Base-by-base conservation (phyloP, 2,329 filamentous ascomycete genomes). In the Scopulariopsis brevicaulis region DNA sequence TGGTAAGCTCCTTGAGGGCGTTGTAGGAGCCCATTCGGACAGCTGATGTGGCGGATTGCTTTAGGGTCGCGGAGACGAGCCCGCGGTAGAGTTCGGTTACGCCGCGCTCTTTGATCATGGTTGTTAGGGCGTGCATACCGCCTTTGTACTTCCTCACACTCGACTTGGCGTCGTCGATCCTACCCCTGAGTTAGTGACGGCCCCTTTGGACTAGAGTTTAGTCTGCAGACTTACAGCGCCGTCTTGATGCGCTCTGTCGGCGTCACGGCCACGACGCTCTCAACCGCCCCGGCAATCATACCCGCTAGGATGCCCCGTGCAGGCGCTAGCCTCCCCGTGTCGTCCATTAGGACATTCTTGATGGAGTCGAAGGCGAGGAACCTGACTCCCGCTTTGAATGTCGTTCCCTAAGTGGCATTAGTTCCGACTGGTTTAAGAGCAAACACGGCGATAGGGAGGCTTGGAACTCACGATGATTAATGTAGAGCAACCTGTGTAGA, bases 161-260 rank as follows among this genome's bases (percentile, higher is more conserved):
- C 25, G 65, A 65, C 56, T 68, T 67, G 5, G 70, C 68, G 54
- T 73, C 71, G 40, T 73, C 71, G 55, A 73, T 73, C 1, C 67
- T 69, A 48, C 5, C 5, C 20, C 46, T 3, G 20, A 15, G 20
- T n/a, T 32, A 53, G 37, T 55, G 46, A 48, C 35, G 14, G 48
- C 10, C 20, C 40, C 15, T 12, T 32, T 1, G 1, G 28, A 32
- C 4, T 32, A 24, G 1, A 22, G 5, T 1, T 6, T 6, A 7
- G 14, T n/a, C 46, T 50, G 22, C 14, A 18, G 37, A 65, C 68
- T 57, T 72, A 67, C 64, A 87, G 66, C 0, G 83, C 83, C 1
- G 85, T 88, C 66, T 87, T 88, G 64, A 88, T 81, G 18, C 84
- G 75, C 64, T 88, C 85, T 0, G 82, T 85, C 0, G 85, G 85